Evolutionary conservation across 352 stramenopile species (phyloP).

Genomic region (Aphanomyces astaci): DNA sequence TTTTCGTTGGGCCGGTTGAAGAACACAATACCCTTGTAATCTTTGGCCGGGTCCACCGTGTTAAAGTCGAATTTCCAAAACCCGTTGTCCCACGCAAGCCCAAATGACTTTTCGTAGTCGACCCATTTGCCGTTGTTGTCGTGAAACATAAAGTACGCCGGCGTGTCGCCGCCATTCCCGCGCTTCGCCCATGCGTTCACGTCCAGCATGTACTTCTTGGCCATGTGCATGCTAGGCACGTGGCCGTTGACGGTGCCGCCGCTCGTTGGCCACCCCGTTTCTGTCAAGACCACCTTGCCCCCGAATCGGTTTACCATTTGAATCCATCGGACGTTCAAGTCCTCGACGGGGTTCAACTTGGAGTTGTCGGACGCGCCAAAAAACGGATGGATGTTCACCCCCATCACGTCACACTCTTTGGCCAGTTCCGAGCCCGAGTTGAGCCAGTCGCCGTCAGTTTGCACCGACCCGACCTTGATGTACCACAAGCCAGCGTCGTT

Average conservation of each 20-base stretch:
- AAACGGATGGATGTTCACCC: constrained; percentile 55
- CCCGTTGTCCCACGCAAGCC: not conserved
- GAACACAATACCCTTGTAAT: not conserved
- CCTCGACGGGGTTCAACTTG: constrained; percentile 33
- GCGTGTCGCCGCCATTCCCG: constrained; percentile 11
- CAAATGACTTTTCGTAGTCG: constrained; percentile 19
- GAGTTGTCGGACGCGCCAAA: constrained; percentile 36
- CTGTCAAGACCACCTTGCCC: constrained; percentile 44
- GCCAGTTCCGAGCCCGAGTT: constrained; percentile 31
- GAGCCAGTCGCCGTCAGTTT: constrained; percentile 56
- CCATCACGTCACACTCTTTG: constrained; percentile 37
- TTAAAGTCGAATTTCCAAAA: constrained; percentile 21
- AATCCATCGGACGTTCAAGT: constrained; percentile 46
- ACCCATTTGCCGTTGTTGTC: constrained; percentile 11
- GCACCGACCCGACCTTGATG: constrained; percentile 58
- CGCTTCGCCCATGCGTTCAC: not conserved
- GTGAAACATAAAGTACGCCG: constrained; percentile 17
- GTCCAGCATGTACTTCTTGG: constrained; percentile 31
- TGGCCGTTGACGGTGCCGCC: constrained; percentile 32
- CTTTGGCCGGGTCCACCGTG: not conserved
- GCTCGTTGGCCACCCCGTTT: constrained; percentile 45
- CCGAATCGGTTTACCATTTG: constrained; percentile 34
- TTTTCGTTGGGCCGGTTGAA: not conserved
- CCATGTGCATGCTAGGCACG: constrained; percentile 30
- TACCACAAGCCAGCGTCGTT: constrained; percentile 1